Evolutionary conservation across 371 early-diverging fungal species (phyloP).

Genomic region (Lichtheimia ramosa): DNA sequence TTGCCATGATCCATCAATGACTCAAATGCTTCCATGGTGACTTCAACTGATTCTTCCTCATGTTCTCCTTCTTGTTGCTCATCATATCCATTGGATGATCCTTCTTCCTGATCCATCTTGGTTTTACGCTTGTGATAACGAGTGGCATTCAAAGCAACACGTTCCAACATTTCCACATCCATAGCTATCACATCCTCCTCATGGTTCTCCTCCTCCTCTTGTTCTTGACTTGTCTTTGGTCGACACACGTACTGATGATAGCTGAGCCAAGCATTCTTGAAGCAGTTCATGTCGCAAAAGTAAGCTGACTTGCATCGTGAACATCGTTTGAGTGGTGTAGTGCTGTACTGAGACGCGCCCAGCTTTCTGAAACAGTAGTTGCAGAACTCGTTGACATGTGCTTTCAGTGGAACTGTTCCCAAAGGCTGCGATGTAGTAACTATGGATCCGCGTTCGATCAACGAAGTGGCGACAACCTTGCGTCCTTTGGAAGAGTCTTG

Average conservation of each 20-base stretch:
- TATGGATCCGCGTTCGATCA: constrained; percentile 25
- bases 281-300: constrained; percentile 46
- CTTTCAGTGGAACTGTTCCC: constrained; percentile 35
- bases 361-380: constrained; percentile 46
- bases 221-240: neutral
- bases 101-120: constrained; percentile 1
- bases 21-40: constrained; percentile 47
- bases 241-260: constrained; percentile 48
- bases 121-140: constrained; percentile 26
- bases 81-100: neutral
- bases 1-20: constrained; percentile 37
- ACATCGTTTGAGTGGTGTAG: constrained; percentile 36
- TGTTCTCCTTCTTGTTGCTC: neutral
- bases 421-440: constrained; percentile 46
- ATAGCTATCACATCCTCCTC: constrained; percentile 18
- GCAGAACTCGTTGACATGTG: constrained; percentile 34
- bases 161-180: constrained; percentile 46
- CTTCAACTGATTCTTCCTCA: constrained; percentile 33
- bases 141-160: constrained; percentile 35
- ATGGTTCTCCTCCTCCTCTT: constrained; percentile 8
- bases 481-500: constrained; percentile 27
- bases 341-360: constrained; percentile 8
- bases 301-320: constrained; percentile 49
- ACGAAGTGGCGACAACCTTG: constrained; percentile 18
- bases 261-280: constrained; percentile 49